These are phyloP conservation scores for Annulohypoxylon maeteangense DNA, from an alignment of 495 filamentous ascomycete genomes.

Conservation along the genomic window DNA sequence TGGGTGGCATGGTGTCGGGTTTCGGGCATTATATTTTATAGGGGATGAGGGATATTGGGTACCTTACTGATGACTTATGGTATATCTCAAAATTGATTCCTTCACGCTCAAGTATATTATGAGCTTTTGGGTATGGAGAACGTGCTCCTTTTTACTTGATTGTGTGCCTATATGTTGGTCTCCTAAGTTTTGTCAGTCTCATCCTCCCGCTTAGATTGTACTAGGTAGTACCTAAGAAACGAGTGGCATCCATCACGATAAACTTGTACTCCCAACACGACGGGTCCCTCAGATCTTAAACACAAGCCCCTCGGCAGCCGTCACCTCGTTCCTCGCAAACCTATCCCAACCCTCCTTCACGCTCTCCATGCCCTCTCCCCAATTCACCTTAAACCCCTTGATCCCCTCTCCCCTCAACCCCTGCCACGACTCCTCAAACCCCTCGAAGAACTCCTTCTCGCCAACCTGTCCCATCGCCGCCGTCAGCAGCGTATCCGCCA, in stretches of 20 bases:
- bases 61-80: slow-evolving; percentile 14
- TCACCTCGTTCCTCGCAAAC: slow-evolving; percentile 53
- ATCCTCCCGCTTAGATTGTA: not conserved
- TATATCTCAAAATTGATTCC: not conserved
- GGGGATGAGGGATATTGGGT: not conserved
- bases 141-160: not conserved
- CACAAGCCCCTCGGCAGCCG: slow-evolving; percentile 56
- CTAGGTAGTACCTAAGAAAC: not conserved
- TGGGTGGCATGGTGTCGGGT: slow-evolving; percentile 16
- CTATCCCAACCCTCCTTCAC: slow-evolving; percentile 59
- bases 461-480: slow-evolving; percentile 49
- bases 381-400: slow-evolving; percentile 52
- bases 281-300: slow-evolving; percentile 44
- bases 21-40: slow-evolving; percentile 2
- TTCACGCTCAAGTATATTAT: not conserved
- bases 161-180: not conserved
- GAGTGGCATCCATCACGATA: not conserved
- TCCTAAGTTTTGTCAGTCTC: not conserved
- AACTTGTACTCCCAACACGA: not conserved
- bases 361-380: slow-evolving; percentile 56
- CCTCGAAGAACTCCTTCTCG: slow-evolving; percentile 48
- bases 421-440: slow-evolving; percentile 47
- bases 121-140: not conserved
- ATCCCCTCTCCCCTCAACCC: slow-evolving; percentile 48
- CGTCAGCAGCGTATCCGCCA: slow-evolving; percentile 57